Percentiles rank a stretch among this genome's conserved stretches.
phyloP scores from a whole-genome alignment of 2,329 filamentous ascomycete genomes.

The Orbilia brochopaga region DNA sequence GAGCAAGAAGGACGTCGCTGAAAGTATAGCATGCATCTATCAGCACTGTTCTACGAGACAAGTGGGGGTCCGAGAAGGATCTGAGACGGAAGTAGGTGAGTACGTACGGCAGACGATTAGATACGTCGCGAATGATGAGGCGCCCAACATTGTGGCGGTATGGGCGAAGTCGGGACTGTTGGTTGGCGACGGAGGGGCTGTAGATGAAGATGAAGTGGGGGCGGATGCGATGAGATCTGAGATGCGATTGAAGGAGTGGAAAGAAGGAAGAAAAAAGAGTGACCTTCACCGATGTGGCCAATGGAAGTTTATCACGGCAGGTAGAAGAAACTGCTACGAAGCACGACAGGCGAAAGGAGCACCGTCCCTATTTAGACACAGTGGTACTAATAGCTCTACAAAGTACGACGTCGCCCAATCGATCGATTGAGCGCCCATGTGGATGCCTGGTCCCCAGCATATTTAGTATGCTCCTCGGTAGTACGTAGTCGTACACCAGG shows the following conservation, averaged over 20 bases:
- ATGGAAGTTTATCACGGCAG: too few relatives aligned
- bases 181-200: neutral
- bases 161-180: neutral
- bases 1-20: constrained; percentile 94
- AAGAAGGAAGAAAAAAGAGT: constrained; percentile 12
- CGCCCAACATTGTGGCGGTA: constrained; percentile 57
- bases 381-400: too few relatives aligned
- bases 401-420: too few relatives aligned
- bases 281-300: too few relatives aligned
- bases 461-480: too few relatives aligned
- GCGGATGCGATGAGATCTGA: neutral
- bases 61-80: neutral
- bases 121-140: constrained; percentile 87
- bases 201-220: constrained; percentile 4
- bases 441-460: too few relatives aligned
- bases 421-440: too few relatives aligned
- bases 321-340: constrained; percentile 7
- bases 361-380: too few relatives aligned
- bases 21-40: constrained; percentile 4
- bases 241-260: neutral
- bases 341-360: neutral
- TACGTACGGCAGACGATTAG: constrained; percentile 91
- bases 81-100: constrained; percentile 26
- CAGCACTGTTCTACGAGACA: constrained; percentile 24
- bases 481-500: too few relatives aligned